Conservation (phyloP, 176 grass and related monocot species). For the Thinopyrum elongatum region DNA sequence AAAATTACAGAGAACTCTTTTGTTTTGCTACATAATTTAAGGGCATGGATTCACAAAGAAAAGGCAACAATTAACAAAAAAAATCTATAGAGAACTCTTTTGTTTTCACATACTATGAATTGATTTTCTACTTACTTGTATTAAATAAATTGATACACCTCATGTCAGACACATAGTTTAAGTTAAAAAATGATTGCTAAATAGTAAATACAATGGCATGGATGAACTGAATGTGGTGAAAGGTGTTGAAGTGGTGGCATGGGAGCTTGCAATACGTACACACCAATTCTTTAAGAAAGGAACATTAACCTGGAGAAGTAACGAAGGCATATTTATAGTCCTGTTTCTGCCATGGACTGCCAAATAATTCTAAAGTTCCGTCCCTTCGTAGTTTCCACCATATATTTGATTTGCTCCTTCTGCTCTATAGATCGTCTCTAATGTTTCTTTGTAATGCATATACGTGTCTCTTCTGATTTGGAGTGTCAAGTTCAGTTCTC, state of each 20-base stretch:
- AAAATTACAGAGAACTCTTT: background rate
- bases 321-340: constrained; percentile 1
- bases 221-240: background rate
- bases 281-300: background rate
- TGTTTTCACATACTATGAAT: background rate
- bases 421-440: background rate
- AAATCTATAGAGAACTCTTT: background rate
- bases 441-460: constrained; percentile 25
- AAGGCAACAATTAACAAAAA: constrained; percentile 37
- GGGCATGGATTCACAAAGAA: constrained; percentile 20
- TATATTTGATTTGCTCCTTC: background rate
- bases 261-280: background rate
- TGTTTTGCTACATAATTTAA: background rate
- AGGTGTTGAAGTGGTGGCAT: background rate
- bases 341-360: background rate
- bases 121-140: background rate
- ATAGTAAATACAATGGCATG: background rate
- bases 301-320: background rate
- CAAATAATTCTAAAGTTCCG: constrained; percentile 3
- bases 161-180: background rate
- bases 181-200: background rate
- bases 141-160: background rate
- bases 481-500: constrained; percentile 69
- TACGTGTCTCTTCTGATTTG: constrained; percentile 56
- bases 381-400: background rate